phyloP scores from a whole-genome alignment of 768 basidiomycete genomes.

The Naganishia onofrii region DNA sequence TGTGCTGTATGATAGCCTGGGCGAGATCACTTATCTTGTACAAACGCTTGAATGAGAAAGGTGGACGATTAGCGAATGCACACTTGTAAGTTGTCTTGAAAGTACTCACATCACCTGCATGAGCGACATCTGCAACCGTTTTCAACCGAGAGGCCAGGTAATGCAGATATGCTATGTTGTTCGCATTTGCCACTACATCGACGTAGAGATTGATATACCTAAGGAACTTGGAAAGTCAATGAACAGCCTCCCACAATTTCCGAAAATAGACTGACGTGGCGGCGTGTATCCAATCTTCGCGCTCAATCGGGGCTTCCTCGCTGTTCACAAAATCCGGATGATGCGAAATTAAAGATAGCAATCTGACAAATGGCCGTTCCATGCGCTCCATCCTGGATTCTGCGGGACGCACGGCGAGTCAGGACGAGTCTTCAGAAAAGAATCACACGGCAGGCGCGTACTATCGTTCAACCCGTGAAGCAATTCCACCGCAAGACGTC shows the following conservation, averaged over 20 bases:
- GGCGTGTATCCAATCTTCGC: constrained; percentile 71
- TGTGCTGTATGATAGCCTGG: constrained; percentile 74
- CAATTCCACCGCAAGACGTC: constrained; percentile 10
- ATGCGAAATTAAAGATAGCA: constrained; percentile 83
- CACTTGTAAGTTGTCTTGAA: neutral
- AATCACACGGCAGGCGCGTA: neutral
- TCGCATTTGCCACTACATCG: constrained; percentile 68
- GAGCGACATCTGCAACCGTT: constrained; percentile 75
- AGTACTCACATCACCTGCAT: constrained; percentile 66
- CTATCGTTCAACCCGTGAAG: constrained; percentile 8
- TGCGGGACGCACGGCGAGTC: constrained; percentile 35
- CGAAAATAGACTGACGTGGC: constrained; percentile 64
- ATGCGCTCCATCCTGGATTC: constrained; percentile 65
- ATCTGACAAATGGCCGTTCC: constrained; percentile 77
- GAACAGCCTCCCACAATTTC: neutral
- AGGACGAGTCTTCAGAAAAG: neutral
- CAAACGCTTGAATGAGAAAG: constrained; percentile 63
- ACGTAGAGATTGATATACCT: constrained; percentile 90
- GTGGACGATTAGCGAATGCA: constrained; percentile 4
- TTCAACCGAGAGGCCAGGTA: constrained; percentile 78
- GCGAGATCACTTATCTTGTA: constrained; percentile 85
- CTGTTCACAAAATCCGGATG: constrained; percentile 79
- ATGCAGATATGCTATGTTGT: constrained; percentile 80
- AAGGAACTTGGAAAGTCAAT: neutral
- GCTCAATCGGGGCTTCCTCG: constrained; percentile 47